Evolutionary conservation across 176 grass and related monocot genomes (phyloP), one percentile per base, ranked within the genome.

Genomic region (Triticum turgidum): DNA sequence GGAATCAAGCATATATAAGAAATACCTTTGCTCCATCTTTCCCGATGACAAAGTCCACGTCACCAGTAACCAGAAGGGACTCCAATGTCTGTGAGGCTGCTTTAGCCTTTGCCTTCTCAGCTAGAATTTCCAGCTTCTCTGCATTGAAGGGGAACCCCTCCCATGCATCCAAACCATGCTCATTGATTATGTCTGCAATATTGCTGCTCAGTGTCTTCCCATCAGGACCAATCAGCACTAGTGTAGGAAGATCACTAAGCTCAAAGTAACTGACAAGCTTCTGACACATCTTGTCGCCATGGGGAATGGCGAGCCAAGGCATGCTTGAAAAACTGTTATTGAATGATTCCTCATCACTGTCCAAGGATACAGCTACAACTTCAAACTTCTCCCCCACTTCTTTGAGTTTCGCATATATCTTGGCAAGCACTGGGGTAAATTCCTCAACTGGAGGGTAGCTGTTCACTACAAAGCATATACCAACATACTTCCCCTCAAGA

Each of bases 291-390:
- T 85, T 85, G 76, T 96, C 96, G 8, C 85, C 88, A 11, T 84
- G 94, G 76, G 93, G 96, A 83, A 98, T 90, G 9, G 93, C 91
- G 39, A 98, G 84, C 91, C 91, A 98, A 84, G 91, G 90, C 87
- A 91, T 95, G 29, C 33, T 82, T 24, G 83, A 79, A 86, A 96
- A 86, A 67, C 59, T 89, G 68, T 90, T 41, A 71, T 78, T 77
- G 38, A 89, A 92, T 10, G 49, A 42, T 70, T 84, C 89, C 21
- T 94, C 58, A 0, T 94, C 86, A 3, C 69, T 82, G 14, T 94
- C 93, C 73, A 92, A 84, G 51, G 85, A 89, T 54, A 94, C 80
- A 81, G 82, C 77, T 25, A 98, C 82, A 88, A 96, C 81, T 86
- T 98, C 96, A 86, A 98, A 98, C 58, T 87, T 91, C 78, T 96